Evolutionary conservation across 2,329 filamentous ascomycete species (phyloP).

Genomic region (Ceratocystiopsis sp.): DNA sequence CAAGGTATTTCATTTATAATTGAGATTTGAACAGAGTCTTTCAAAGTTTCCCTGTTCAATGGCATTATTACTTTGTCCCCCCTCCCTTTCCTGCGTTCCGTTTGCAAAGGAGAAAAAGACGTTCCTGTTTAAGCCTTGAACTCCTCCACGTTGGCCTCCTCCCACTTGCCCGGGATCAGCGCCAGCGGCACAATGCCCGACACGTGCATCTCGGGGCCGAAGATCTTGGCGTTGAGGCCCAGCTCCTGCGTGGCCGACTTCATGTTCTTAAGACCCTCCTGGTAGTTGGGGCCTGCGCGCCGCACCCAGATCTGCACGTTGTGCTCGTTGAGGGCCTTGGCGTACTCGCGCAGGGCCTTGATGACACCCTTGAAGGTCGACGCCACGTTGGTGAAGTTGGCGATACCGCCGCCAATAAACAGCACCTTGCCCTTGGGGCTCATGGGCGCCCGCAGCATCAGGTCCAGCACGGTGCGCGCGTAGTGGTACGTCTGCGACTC

Average conservation of each 20-base stretch:
- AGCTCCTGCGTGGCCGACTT: slow-evolving; percentile 91
- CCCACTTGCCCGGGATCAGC: slow-evolving; percentile 49
- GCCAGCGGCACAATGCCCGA: slow-evolving; percentile 92
- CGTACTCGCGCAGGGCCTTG: slow-evolving; percentile 79
- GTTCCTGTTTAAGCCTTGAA: slow-evolving; percentile 25
- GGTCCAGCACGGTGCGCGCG: slow-evolving; percentile 86
- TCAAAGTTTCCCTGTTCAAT: no score
- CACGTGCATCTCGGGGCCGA: slow-evolving; percentile 79
- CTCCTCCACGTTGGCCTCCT: slow-evolving; percentile 43
- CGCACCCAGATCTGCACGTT: slow-evolving; percentile 96
- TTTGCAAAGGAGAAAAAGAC: background rate
- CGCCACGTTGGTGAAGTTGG: slow-evolving; percentile 99
- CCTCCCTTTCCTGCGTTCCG: background rate
- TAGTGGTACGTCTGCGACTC: slow-evolving; percentile 99
- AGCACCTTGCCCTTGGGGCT: slow-evolving; percentile 89
- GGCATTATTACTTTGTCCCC: no score
- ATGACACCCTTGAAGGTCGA: slow-evolving; percentile 99
- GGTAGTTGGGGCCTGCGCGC: slow-evolving; percentile 89
- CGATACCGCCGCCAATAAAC: slow-evolving; percentile 99
- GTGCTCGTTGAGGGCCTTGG: slow-evolving; percentile 77
- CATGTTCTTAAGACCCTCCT: slow-evolving; percentile 99
- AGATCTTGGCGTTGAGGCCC: slow-evolving; percentile 52
- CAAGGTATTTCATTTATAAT: no score
- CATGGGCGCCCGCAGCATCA: slow-evolving; percentile 84
- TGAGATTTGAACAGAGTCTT: no score